Evolutionary conservation across 345 rosid genomes (phyloP).

Genomic region (Linum trigynum): DNA sequence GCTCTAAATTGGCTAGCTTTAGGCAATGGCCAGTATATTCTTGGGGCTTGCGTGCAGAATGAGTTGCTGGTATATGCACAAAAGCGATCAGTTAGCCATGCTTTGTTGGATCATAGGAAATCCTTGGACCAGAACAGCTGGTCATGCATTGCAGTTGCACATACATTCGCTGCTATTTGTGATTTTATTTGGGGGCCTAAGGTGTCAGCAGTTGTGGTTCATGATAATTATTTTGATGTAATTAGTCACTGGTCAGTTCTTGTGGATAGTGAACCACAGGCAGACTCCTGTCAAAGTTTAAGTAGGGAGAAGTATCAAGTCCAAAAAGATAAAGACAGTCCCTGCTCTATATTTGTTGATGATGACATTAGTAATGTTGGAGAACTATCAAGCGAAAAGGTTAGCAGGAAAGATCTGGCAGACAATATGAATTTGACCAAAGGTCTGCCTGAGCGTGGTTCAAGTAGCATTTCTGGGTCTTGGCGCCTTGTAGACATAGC

Average conservation of each 20-base stretch:
- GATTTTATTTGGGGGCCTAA: conserved; percentile 62
- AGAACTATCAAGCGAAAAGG: conserved; percentile 17
- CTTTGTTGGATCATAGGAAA: conserved; percentile 25
- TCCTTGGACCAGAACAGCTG: conserved; percentile 38
- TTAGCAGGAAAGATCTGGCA: conserved; percentile 18
- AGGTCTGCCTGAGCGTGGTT: conserved; percentile 22
- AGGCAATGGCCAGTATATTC: conserved; percentile 55
- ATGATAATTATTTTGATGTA: conserved; percentile 46
- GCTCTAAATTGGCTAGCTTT: conserved; percentile 58
- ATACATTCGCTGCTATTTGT: conserved; percentile 34
- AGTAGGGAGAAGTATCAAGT: conserved; percentile 18
- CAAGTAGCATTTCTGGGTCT: conserved; percentile 23
- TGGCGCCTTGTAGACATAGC: conserved; percentile 49
- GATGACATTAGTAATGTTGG: conserved; percentile 11
- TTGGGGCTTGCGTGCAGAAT: conserved; percentile 65
- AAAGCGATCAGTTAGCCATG: conserved; percentile 35
- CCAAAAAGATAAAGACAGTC: conserved; percentile 16
- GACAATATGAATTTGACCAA: conserved; percentile 21
- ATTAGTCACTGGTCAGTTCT: conserved; percentile 51
- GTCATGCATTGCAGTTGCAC: conserved; percentile 65
- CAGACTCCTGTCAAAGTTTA: conserved; percentile 15
- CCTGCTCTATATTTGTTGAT: conserved; percentile 24
- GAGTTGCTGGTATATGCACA: conserved; percentile 62
- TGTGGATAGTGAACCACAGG: conserved; percentile 23
- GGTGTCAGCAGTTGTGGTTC: conserved; percentile 45